These are phyloP conservation scores for Heliocybe sulcata DNA, from an alignment of 1,284 basidiomycete genomes.

Conservation along the genomic window DNA sequence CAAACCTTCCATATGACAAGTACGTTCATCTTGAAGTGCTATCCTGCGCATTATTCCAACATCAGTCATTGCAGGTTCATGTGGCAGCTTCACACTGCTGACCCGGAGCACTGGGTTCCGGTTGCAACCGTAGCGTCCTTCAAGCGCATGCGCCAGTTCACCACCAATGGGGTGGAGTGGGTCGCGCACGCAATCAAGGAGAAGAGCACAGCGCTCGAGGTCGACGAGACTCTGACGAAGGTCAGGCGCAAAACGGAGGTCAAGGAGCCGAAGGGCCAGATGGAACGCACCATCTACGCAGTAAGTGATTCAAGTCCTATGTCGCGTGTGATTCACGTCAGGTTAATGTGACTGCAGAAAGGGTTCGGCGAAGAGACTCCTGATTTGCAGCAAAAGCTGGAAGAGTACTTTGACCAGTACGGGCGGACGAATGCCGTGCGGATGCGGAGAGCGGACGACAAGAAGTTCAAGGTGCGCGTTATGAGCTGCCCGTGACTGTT, in stretches of 20 bases:
- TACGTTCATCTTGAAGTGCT: constrained; percentile 20
- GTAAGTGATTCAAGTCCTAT: constrained; percentile 33
- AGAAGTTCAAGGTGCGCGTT: constrained; percentile 72
- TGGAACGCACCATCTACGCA: constrained; percentile 79
- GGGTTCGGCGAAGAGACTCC: constrained; percentile 78
- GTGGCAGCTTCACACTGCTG: constrained; percentile 81
- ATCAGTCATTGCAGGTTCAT: constrained; percentile 94
- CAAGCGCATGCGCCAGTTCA: constrained; percentile 89
- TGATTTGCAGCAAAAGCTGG: constrained; percentile 70
- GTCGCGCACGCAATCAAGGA: constrained; percentile 58
- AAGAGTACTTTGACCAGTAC: constrained; percentile 79
- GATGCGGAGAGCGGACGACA: constrained; percentile 73
- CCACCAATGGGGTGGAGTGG: constrained; percentile 53
- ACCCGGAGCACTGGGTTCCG: constrained; percentile 86
- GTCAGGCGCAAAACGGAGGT: constrained; percentile 71
- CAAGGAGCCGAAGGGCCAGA: constrained; percentile 66
- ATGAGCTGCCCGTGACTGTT: not conserved
- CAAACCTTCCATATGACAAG: constrained; percentile 96
- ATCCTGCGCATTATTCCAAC: not conserved
- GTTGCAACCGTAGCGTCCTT: constrained; percentile 87
- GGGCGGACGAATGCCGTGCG: constrained; percentile 83
- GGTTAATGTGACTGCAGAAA: constrained; percentile 50
- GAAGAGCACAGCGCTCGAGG: constrained; percentile 63
- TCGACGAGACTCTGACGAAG: constrained; percentile 69
- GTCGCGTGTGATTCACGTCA: not conserved